Evolutionary conservation across 2,329 filamentous ascomycete species (phyloP).

Genomic region (Dactylonectria estremocensis): DNA sequence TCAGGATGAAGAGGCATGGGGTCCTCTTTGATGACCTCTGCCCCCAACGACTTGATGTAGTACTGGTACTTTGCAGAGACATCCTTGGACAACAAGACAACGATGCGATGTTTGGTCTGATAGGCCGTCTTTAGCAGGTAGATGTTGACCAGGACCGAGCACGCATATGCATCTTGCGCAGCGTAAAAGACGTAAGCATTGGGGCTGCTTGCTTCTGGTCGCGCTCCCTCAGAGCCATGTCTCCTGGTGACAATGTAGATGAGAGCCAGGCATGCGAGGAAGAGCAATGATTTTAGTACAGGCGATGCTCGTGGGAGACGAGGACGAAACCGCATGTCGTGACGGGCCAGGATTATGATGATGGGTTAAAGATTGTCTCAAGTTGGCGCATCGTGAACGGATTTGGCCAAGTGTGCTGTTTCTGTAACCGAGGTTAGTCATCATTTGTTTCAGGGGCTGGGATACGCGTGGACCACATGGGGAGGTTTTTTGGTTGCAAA

Average conservation of each 20-base stretch:
- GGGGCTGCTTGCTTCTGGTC: slow-evolving; percentile 1
- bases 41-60: slow-evolving; percentile 24
- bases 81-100: slow-evolving; percentile 30
- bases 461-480: too few relatives aligned
- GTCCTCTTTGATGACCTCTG: slow-evolving; percentile 28
- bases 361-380: not conserved
- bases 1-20: slow-evolving; percentile 29
- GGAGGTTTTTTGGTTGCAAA: too few relatives aligned
- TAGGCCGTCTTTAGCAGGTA: slow-evolving; percentile 27
- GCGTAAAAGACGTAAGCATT: slow-evolving; percentile 43
- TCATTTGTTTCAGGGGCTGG: too few relatives aligned
- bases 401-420: not conserved
- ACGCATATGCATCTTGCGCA: slow-evolving; percentile 36
- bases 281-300: slow-evolving; percentile 1
- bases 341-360: not conserved
- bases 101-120: slow-evolving; percentile 28
- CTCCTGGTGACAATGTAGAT: not conserved
- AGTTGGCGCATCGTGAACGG: not conserved
- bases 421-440: too few relatives aligned
- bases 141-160: slow-evolving; percentile 36
- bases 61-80: slow-evolving; percentile 31
- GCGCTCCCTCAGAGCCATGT: not conserved
- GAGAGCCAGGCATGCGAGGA: not conserved
- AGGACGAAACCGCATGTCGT: slow-evolving; percentile 12
- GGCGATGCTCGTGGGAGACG: not conserved